phyloP scores from a whole-genome alignment of 2,329 filamentous ascomycete genomes.

The Byssothecium circinans region DNA sequence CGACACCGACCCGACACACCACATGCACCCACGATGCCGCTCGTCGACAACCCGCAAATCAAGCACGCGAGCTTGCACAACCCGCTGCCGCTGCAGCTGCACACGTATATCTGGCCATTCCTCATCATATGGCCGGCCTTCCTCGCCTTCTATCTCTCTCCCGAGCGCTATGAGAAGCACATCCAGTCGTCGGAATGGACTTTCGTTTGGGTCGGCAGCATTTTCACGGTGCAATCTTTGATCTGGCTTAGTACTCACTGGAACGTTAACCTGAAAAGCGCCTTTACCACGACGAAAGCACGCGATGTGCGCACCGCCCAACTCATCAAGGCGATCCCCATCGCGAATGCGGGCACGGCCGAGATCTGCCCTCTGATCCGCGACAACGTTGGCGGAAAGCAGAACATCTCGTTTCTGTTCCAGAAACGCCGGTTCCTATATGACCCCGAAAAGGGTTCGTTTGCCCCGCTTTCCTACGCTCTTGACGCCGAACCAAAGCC shows the following conservation, averaged over 20 bases:
- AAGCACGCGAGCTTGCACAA: constrained; percentile 84
- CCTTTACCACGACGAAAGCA: constrained; percentile 77
- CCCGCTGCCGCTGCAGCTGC: constrained; percentile 76
- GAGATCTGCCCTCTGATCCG: constrained; percentile 83
- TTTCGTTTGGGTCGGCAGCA: constrained; percentile 87
- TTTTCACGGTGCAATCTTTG: constrained; percentile 84
- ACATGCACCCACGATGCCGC: constrained; percentile 52
- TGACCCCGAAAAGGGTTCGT: constrained; percentile 69
- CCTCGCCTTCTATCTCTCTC: constrained; percentile 80
- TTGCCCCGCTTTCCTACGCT: constrained; percentile 78
- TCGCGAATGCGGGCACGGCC: constrained; percentile 82
- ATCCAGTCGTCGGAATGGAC: constrained; percentile 97
- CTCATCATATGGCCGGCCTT: constrained; percentile 89
- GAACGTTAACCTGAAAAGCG: constrained; percentile 83
- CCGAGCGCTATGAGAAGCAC: constrained; percentile 84
- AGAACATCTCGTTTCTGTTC: constrained; percentile 86
- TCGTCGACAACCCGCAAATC: constrained; percentile 92
- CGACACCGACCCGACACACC: constrained; percentile 15
- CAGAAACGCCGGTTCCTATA: constrained; percentile 97
- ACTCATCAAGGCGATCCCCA: constrained; percentile 89
- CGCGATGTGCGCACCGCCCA: constrained; percentile 71
- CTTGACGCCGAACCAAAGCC: constrained; percentile 88
- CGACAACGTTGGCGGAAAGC: constrained; percentile 75
- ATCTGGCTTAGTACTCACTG: constrained; percentile 96
- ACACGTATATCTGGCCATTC: constrained; percentile 93